Conservation (phyloP, 192 early-diverging fungal species). For the Backusella westeae region DNA sequence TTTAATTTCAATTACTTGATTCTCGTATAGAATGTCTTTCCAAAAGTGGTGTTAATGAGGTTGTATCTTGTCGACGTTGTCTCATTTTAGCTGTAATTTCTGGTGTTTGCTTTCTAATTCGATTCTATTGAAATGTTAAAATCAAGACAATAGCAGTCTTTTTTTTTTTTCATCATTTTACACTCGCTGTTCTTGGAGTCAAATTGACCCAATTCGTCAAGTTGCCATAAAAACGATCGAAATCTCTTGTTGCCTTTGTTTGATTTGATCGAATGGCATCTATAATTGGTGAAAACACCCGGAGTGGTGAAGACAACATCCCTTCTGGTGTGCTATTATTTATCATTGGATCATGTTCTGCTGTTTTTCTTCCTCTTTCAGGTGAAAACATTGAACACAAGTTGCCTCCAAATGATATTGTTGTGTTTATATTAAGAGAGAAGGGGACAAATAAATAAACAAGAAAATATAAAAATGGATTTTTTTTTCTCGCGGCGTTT, state of each 20-base stretch:
- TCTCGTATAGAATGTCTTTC: conserved; percentile 15
- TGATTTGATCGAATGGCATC: background rate
- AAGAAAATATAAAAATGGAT: background rate
- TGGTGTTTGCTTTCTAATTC: background rate
- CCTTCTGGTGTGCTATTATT: conserved; percentile 4
- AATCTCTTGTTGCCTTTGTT: conserved; percentile 10
- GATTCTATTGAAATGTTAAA: background rate
- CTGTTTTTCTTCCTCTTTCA: background rate
- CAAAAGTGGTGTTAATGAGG: conserved; percentile 11
- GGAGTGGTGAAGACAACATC: background rate
- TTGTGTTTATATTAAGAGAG: background rate
- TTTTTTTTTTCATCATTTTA: background rate
- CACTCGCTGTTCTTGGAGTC: background rate
- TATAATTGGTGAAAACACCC: background rate
- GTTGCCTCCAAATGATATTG: background rate
- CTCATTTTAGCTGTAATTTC: background rate
- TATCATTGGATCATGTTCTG: background rate
- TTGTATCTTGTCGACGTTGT: background rate
- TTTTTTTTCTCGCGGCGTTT: background rate
- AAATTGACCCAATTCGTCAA: background rate
- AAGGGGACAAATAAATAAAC: background rate
- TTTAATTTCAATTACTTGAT: background rate
- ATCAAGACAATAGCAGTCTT: background rate
- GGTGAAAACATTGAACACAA: background rate
- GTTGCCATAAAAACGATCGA: conserved; percentile 10